A percentile compares a stretch with the other conserved stretches of the same genome.
These are phyloP conservation scores for Sporopachydermia quercuum DNA, from an alignment of 805 yeast genomes.

Conservation along the genomic window DNA sequence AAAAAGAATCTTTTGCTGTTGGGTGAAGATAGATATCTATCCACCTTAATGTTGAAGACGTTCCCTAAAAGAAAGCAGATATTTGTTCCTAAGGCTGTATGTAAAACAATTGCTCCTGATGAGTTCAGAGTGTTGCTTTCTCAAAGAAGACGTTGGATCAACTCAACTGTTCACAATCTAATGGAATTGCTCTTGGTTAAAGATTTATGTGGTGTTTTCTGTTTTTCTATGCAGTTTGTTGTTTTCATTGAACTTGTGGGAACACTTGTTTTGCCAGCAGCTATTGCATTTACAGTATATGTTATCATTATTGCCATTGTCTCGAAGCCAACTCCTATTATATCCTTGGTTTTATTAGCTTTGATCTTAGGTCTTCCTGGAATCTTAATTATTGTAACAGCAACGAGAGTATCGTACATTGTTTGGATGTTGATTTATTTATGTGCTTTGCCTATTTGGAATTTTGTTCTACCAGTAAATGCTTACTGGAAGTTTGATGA, in stretches of 20 bases:
- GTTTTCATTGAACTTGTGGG: conserved; percentile 75
- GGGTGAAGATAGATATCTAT: conserved; percentile 82
- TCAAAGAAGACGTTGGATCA: conserved; percentile 94
- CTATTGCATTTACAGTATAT: conserved; percentile 70
- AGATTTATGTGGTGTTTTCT: conserved; percentile 87
- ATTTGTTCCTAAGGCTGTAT: conserved; percentile 81
- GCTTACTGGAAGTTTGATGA: conserved; percentile 94
- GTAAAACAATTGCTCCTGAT: conserved; percentile 85
- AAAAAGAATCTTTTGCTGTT: conserved; percentile 69
- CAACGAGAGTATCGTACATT: conserved; percentile 56
- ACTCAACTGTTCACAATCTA: conserved; percentile 85
- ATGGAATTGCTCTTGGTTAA: conserved; percentile 74
- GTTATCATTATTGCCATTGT: conserved; percentile 60
- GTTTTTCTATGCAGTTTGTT: conserved; percentile 90
- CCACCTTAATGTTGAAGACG: conserved; percentile 74
- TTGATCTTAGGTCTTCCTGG: conserved; percentile 81
- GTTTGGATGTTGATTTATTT: conserved; percentile 70
- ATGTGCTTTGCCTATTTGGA: conserved; percentile 85
- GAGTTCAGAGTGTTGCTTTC: conserved; percentile 65
- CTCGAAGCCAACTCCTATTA: conserved; percentile 57
- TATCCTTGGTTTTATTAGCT: conserved; percentile 64
- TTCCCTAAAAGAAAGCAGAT: conserved; percentile 83
- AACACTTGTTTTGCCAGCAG: conserved; percentile 79
- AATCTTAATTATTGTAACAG: conserved; percentile 62
- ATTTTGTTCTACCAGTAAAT: conserved; percentile 71